phyloP scores from a whole-genome alignment of 1,139 yeast genomes.

The Magnusiomyces clavatus region DNA sequence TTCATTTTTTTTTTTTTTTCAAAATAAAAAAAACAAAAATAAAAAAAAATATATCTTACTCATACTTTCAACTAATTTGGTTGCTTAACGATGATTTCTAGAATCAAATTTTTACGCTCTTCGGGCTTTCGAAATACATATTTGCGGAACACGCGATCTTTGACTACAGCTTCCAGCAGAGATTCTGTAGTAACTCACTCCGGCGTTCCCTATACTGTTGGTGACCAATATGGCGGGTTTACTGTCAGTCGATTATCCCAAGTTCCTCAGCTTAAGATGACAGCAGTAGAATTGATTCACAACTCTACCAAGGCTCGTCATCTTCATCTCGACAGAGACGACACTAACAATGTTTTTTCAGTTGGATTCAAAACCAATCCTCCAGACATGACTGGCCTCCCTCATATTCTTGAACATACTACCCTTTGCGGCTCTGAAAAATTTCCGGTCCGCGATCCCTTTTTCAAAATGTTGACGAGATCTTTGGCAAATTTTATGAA shows the following conservation, averaged over 20 bases:
- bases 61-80: no score
- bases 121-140: no score
- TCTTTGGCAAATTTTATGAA: slow-evolving; percentile 90
- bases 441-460: slow-evolving; percentile 94
- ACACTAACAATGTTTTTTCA: slow-evolving; percentile 70
- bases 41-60: no score
- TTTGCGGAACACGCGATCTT: no score
- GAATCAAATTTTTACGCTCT: no score
- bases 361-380: slow-evolving; percentile 92
- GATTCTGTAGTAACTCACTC: slow-evolving; percentile 6
- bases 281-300: slow-evolving; percentile 70
- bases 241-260: slow-evolving; percentile 52
- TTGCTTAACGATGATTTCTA: no score
- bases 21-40: background rate
- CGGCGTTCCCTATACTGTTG: slow-evolving; percentile 38
- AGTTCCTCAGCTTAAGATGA: slow-evolving; percentile 74
- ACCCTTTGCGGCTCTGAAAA: slow-evolving; percentile 87
- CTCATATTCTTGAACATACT: slow-evolving; percentile 93
- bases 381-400: slow-evolving; percentile 88
- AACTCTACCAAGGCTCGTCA: slow-evolving; percentile 67
- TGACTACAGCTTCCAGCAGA: slow-evolving; percentile 1
- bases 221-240: slow-evolving; percentile 57
- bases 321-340: slow-evolving; percentile 76
- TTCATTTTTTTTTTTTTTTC: background rate
- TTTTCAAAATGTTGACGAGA: slow-evolving; percentile 91